Conservation (phyloP, 352 stramenopile species). For the Pythium biforme region DNA sequence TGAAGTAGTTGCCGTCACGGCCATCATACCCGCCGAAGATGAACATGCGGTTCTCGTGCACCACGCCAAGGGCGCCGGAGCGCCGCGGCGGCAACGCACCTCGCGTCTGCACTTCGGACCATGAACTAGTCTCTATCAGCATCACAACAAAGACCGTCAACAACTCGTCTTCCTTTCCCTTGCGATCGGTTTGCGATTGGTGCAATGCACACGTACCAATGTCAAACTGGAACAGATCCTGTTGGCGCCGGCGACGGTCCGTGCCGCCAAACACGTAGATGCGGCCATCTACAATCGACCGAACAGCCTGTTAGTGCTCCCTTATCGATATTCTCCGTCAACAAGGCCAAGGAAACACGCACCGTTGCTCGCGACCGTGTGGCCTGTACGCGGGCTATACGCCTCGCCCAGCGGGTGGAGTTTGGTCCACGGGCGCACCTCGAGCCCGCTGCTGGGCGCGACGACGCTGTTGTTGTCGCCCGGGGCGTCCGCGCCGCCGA, state of each 20-base stretch:
- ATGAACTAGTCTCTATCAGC: conserved; percentile 41
- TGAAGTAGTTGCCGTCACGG: conserved; percentile 89
- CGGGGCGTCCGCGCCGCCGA: not conserved
- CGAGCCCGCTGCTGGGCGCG: conserved; percentile 30
- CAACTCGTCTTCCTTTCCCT: not conserved
- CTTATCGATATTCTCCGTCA: no score
- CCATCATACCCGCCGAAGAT: conserved; percentile 90
- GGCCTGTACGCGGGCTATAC: conserved; percentile 82
- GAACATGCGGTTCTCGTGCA: conserved; percentile 84
- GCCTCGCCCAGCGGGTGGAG: conserved; percentile 70
- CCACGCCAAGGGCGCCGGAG: conserved; percentile 76
- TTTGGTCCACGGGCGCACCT: conserved; percentile 77
- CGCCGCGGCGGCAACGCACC: conserved; percentile 63
- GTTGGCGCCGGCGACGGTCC: conserved; percentile 70
- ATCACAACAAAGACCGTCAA: not conserved
- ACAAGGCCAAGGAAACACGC: no score
- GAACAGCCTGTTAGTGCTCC: not conserved
- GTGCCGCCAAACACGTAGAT: conserved; percentile 88
- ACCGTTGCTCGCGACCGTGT: conserved; percentile 83
- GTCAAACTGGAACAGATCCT: conserved; percentile 87
- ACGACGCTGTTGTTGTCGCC: conserved; percentile 15
- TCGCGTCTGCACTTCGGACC: conserved; percentile 72
- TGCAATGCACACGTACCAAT: conserved; percentile 36
- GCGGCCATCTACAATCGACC: conserved; percentile 46
- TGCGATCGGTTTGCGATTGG: not conserved